A percentile compares a stretch with the other conserved stretches of the same genome.
These are phyloP conservation scores for Cladobotryum mycophilum DNA, from an alignment of 2,329 filamentous ascomycete species.

Conservation along the genomic window DNA sequence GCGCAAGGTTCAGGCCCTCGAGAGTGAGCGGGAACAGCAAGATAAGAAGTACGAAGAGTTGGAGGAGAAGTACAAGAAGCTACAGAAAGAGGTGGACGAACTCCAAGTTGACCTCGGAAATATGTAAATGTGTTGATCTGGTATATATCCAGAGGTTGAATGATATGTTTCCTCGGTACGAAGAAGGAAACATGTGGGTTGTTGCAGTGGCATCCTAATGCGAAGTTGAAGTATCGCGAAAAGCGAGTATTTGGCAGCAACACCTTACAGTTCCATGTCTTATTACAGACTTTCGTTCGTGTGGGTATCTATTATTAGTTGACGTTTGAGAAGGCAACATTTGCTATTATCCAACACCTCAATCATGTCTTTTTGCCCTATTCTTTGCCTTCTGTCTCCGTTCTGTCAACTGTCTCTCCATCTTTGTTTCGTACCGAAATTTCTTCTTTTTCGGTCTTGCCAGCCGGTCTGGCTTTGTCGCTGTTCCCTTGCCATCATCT, in stretches of 20 bases:
- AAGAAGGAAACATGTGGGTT: slow-evolving; percentile 3
- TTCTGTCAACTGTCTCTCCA: slow-evolving; percentile 68
- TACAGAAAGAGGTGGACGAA: slow-evolving; percentile 87
- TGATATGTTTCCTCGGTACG: background rate
- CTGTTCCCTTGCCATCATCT: slow-evolving; percentile 23
- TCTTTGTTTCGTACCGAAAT: slow-evolving; percentile 87
- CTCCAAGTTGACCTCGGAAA: slow-evolving; percentile 89
- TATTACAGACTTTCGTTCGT: slow-evolving; percentile 22
- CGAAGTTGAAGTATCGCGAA: slow-evolving; percentile 20
- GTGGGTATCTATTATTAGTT: slow-evolving; percentile 27
- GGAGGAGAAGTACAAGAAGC: slow-evolving; percentile 74
- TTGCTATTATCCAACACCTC: background rate
- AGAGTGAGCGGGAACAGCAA: slow-evolving; percentile 87
- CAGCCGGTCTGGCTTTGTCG: slow-evolving; percentile 24
- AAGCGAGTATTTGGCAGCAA: slow-evolving; percentile 25
- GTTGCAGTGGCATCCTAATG: slow-evolving; percentile 17
- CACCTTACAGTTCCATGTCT: slow-evolving; percentile 22
- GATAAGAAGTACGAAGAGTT: slow-evolving; percentile 98
- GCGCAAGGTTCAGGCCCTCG: slow-evolving; percentile 96
- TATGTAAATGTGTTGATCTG: slow-evolving; percentile 54
- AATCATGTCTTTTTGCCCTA: slow-evolving; percentile 23
- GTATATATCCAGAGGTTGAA: background rate
- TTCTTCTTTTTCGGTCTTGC: slow-evolving; percentile 66
- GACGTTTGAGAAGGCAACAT: slow-evolving; percentile 1
- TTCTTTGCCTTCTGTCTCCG: slow-evolving; percentile 67